Conservation (phyloP, 23 red algal genomes). For the Chondrus crispus region DNA sequence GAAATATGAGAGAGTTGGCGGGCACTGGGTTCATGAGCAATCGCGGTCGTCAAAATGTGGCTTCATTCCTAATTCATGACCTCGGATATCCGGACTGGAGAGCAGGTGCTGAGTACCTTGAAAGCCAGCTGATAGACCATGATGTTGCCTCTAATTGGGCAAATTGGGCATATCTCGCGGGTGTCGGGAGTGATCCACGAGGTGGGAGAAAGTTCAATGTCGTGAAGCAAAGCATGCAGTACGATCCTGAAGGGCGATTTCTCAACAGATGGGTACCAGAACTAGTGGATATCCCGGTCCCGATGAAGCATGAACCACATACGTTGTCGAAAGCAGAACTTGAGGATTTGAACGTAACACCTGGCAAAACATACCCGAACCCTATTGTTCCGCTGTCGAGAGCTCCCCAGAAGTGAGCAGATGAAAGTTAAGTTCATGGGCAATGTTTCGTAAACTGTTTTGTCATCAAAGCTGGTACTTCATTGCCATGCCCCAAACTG, state of each 20-base stretch:
- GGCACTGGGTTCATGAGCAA: constrained; percentile 90
- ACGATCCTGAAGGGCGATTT: constrained; percentile 73
- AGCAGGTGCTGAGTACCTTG: constrained; percentile 88
- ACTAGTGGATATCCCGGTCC: constrained; percentile 54
- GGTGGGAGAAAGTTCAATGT: constrained; percentile 82
- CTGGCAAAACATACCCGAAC: constrained; percentile 40
- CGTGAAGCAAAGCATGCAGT: constrained; percentile 71
- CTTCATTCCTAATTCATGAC: constrained; percentile 89
- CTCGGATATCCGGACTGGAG: constrained; percentile 84
- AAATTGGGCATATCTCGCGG: constrained; percentile 94
- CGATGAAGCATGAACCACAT: constrained; percentile 64
- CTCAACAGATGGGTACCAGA: constrained; percentile 76
- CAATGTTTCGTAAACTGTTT: not conserved
- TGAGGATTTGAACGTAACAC: constrained; percentile 13
- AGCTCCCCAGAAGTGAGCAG: constrained; percentile 9
- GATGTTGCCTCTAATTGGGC: constrained; percentile 82
- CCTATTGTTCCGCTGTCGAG: constrained; percentile 24
- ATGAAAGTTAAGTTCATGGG: too few relatives aligned
- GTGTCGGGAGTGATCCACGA: constrained; percentile 85
- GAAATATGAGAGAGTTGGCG: constrained; percentile 81
- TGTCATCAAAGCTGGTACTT: too few relatives aligned
- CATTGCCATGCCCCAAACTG: too few relatives aligned
- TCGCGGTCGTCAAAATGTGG: constrained; percentile 91
- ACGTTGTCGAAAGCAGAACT: constrained; percentile 21
- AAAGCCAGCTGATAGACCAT: constrained; percentile 82